Evolutionary conservation across 2,329 filamentous ascomycete species (phyloP), one percentile per base, ranked within the genome.

Genomic region (Zymoseptoria brevis): DNA sequence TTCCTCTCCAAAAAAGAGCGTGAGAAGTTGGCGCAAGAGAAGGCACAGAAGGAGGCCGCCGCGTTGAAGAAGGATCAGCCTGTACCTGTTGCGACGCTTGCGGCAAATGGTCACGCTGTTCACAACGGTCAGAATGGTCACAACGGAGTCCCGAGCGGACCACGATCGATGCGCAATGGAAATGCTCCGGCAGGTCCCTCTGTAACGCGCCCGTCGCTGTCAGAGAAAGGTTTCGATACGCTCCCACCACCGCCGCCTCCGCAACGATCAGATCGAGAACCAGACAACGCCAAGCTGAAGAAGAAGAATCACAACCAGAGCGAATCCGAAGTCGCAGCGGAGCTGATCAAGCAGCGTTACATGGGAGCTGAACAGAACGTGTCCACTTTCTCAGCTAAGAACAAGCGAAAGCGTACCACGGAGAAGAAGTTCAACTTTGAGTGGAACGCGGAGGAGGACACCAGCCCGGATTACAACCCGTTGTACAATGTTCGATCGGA

Each of bases 351-450:
- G 60, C 85, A 90, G 66, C 82, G 90, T 62, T 99, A 99, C 71
- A 92, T 97, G 82, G 94, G 94, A 2, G 88, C 90, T 0, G 90
- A 96, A 64, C 85, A 89, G 56, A 95, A 94, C 65, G 84, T 87
- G 64, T 92, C 88, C 4, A 96, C 83, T 45, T 96, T 97, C 71
- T 96, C 91, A 0, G 92, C 92, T 1, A 90, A 94, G 78, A 99
- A 97, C 82, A 97, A 97, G 79, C 84, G 93, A 58, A 88, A 89
- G 77, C 83, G 93, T 62, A 96, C 91, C 1, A 94, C 90, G 1
- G 93, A 96, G 71, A 90, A 92, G 75, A 97, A 99, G 73, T 99
- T 99, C 79, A 99, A 96, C 69, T 99, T 99, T 69, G 94, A 96
- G 68, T 99, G 94, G 94, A 95, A 96, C 67, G 83, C 85, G 0